Evolutionary conservation across 2,329 filamentous ascomycete species (phyloP).

Genomic region (Decorospora gaudefroyi): DNA sequence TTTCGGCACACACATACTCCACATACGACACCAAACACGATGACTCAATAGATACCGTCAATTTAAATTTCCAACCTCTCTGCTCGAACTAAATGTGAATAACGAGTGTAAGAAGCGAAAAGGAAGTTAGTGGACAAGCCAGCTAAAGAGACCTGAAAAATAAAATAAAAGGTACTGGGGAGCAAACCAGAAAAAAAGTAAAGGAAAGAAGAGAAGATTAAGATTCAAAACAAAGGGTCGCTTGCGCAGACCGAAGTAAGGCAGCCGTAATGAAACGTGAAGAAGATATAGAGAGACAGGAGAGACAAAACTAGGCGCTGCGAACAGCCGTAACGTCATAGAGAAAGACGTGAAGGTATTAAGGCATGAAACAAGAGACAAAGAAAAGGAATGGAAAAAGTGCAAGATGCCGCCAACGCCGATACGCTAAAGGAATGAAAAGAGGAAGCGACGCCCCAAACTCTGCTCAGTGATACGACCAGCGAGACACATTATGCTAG

Average conservation of each 20-base stretch:
- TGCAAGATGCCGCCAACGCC: constrained; percentile 25
- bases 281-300: too few relatives aligned
- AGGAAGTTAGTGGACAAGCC: constrained; percentile 4
- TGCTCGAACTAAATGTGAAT: constrained; percentile 17
- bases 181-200: constrained; percentile 1
- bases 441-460: constrained; percentile 9
- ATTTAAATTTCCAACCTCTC: too few relatives aligned
- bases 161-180: constrained; percentile 3
- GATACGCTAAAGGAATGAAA: constrained; percentile 5
- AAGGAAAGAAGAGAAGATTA: constrained; percentile 6
- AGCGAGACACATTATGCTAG: too few relatives aligned
- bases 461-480: too few relatives aligned
- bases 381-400: constrained; percentile 26
- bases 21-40: too few relatives aligned
- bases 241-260: constrained; percentile 8
- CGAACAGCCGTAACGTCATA: constrained; percentile 2
- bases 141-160: constrained; percentile 7
- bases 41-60: too few relatives aligned
- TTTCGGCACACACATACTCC: too few relatives aligned
- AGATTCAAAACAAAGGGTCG: constrained; percentile 1
- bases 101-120: constrained; percentile 29
- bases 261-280: not conserved
- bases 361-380: constrained; percentile 4
- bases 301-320: constrained; percentile 1
- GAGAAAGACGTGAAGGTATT: constrained; percentile 9